Base-by-base conservation (phyloP, 257 asterid species). In the Striga asiatica region DNA sequence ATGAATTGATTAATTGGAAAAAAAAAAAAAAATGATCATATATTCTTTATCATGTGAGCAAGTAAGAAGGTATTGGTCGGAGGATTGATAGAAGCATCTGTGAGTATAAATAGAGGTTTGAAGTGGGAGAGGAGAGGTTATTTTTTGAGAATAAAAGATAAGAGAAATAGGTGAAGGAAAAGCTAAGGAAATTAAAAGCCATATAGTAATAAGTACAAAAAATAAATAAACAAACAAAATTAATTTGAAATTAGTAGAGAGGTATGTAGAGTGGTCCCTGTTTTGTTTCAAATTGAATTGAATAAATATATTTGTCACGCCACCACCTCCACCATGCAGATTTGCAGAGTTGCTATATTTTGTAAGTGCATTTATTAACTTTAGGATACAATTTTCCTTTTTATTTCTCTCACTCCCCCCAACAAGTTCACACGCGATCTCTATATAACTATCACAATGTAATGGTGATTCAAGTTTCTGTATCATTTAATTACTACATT, bases 251-350 rank as follows among this genome's bases (percentile, higher is more conserved):
- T 18, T 68, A 54, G 24, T 37, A 23, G 50, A 38, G n/a, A 54
- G 58, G 24, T 38, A 23, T 18, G 54, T 64, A n/a, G 61, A 54
- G 78, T 74, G 81, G 81, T 71, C 78, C 81, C 78, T 43, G 29
- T 50, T 50, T 35, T 5, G 54, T 65, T 64, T 58, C 70, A 69
- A 71, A 67, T 71, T 74, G 60, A 71, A 71, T 65, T 20, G 19
- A 1, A 18, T 19, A 16, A 2, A 16, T 16, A 42, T 16, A 42
- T 42, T 68, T 74, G 72, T 65, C 78, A 71, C 74, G 70, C 77
- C 75, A 57, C 66, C 56, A 45, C 65, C 76, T 57, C 76, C 80
- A 66, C 66, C 80, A 71, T 71, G 77, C 70, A 67, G 60, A 45
- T 63, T 41, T 41, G 18, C 28, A 54, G 37, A 27, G 53, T 54